Conservation (phyloP, 2,329 filamentous ascomycete genomes). For the Ophiosphaerella herpotricha region DNA sequence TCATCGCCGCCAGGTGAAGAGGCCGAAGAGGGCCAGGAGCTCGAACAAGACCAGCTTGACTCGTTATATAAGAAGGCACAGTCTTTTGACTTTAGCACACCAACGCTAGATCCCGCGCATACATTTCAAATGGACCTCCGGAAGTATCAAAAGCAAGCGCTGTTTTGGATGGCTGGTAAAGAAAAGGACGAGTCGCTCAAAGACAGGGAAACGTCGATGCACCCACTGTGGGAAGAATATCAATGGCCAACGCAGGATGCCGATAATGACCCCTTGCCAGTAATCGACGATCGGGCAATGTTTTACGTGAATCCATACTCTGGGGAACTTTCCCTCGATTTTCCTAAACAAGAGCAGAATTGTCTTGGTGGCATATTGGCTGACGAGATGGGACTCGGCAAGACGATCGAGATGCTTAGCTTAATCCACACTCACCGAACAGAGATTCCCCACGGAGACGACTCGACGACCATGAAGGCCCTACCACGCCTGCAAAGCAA, state of each 20-base stretch:
- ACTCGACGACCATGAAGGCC: slow-evolving; percentile 55
- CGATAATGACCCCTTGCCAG: slow-evolving; percentile 75
- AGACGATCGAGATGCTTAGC: slow-evolving; percentile 98
- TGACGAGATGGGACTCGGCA: slow-evolving; percentile 96
- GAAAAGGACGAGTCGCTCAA: slow-evolving; percentile 77
- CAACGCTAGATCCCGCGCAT: slow-evolving; percentile 79
- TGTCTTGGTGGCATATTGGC: slow-evolving; percentile 92
- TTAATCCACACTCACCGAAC: slow-evolving; percentile 83
- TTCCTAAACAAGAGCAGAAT: slow-evolving; percentile 91
- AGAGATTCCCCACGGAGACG: slow-evolving; percentile 48
- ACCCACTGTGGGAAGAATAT: slow-evolving; percentile 97
- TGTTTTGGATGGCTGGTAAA: slow-evolving; percentile 96
- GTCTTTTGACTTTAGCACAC: slow-evolving; percentile 92
- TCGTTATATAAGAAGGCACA: slow-evolving; percentile 94
- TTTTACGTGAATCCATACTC: slow-evolving; percentile 99
- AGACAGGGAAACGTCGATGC: slow-evolving; percentile 78
- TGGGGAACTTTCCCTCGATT: slow-evolving; percentile 87
- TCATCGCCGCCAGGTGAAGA: slow-evolving; percentile 66
- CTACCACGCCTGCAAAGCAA: slow-evolving; percentile 66
- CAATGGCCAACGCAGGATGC: slow-evolving; percentile 85
- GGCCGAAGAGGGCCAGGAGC: slow-evolving; percentile 81
- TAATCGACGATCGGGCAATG: slow-evolving; percentile 66
- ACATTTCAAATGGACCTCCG: slow-evolving; percentile 83
- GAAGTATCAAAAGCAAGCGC: slow-evolving; percentile 91
- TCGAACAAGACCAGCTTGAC: slow-evolving; percentile 95